Evolutionary conservation across 108 stramenopile genomes (phyloP).

Genomic region (Heterococcus sp.): DNA sequence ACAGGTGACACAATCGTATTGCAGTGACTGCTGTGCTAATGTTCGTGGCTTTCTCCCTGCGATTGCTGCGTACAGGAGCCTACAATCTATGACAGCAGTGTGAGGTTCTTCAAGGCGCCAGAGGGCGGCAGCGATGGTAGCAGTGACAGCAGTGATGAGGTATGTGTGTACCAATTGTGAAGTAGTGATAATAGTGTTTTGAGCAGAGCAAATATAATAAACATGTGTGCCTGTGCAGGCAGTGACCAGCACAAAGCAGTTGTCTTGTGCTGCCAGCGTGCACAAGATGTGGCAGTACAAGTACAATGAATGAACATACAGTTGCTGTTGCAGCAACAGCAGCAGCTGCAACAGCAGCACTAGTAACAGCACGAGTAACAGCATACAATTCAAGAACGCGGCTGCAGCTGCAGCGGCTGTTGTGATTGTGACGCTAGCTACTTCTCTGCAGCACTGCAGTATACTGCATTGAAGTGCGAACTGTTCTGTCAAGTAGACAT

Average conservation of each 20-base stretch:
- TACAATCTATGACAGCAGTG: constrained; percentile 23
- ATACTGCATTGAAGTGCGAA: too few species aligned
- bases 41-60: background rate
- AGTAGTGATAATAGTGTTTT: background rate
- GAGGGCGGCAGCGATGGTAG: background rate
- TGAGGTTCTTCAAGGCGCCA: constrained; percentile 11
- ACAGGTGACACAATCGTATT: background rate
- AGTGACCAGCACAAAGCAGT: background rate
- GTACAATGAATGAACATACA: too few species aligned
- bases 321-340: too few species aligned
- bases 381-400: too few species aligned
- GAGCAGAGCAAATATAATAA: background rate
- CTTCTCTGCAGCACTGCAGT: too few species aligned
- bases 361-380: too few species aligned
- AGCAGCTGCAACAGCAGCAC: too few species aligned
- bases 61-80: constrained; percentile 10
- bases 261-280: background rate
- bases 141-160: background rate
- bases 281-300: background rate
- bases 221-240: background rate
- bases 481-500: too few species aligned
- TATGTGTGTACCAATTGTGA: background rate
- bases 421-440: too few species aligned
- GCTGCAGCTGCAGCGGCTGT: too few species aligned
- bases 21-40: background rate